Evolutionary conservation across 306 rosid species (phyloP), one percentile per base, ranked within the genome.

Genomic region (Rosa rugosa): DNA sequence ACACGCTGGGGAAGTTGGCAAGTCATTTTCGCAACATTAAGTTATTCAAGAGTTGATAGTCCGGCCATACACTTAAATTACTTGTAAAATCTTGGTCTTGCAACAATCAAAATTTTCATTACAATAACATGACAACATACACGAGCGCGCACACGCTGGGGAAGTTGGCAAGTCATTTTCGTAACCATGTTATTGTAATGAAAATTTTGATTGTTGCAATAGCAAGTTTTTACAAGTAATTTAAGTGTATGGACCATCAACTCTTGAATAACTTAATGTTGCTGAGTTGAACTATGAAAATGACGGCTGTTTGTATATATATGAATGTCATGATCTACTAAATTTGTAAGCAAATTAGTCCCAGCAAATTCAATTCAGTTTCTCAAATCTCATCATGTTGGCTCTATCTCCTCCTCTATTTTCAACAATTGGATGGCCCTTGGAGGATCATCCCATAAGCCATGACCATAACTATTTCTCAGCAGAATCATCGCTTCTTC

Each of bases 341-440:
- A 60, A 18, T 11, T 53, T 72, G 2, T 34, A 53, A 36, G 20
- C 11, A 34, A 51, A 51, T 53, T 8, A 13, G 8, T 5, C 70
- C 50, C 14, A 40, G 12, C 40, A 56, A 13, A 4, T 63, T 31
- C 69, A 60, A 60, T 5, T 25, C 46, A 66, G 5, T 3, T 22
- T 45, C 56, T 8, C 31, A 44, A 27, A 34, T 38, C 2, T 47
- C 46, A 65, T 0, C 16, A 86, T 86, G 90, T 71, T 81, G 54
- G 87, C 82, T 12, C 67, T 71, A 50, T 77, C 82, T 71, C 81
- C 84, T 75, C 77, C 86, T 76, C 53, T 67, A 36, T 82, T 87
- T 78, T 47, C 83, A 45, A 56, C 72, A 49, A 60, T 56, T 8
- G 82, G 79, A 72, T 76, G 85, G 83, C 83, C 81, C 6, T 71